These are phyloP conservation scores for Ogataea angusta DNA, from an alignment of 805 yeast species.

Conservation along the genomic window DNA sequence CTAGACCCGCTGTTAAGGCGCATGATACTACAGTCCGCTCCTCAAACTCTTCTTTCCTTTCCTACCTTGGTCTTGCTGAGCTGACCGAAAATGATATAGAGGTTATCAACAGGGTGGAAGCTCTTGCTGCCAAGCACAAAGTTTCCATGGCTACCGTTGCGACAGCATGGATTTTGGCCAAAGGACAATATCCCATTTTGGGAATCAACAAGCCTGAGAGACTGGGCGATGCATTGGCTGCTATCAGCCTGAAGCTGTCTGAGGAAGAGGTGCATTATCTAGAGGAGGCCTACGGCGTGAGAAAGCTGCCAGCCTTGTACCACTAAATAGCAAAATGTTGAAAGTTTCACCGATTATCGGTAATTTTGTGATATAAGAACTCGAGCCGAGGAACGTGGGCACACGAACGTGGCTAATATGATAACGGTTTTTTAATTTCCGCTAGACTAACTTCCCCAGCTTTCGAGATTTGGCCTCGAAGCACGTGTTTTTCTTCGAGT, in stretches of 20 bases:
- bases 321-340: not conserved
- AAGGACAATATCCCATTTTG: slow-evolving; percentile 52
- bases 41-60: not conserved
- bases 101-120: slow-evolving; percentile 50
- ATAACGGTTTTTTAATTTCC: too few species aligned
- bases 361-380: too few species aligned
- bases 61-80: slow-evolving; percentile 14
- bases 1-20: slow-evolving; percentile 40
- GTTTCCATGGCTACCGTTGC: slow-evolving; percentile 56
- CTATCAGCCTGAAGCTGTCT: slow-evolving; percentile 39
- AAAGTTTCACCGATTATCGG: too few species aligned
- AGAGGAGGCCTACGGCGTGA: slow-evolving; percentile 34
- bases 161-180: slow-evolving; percentile 50
- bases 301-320: slow-evolving; percentile 1
- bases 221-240: slow-evolving; percentile 48
- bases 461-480: too few species aligned
- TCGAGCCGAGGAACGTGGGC: too few species aligned
- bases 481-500: too few species aligned
- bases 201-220: slow-evolving; percentile 48
- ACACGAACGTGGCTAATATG: too few species aligned
- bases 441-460: too few species aligned
- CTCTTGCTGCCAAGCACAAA: slow-evolving; percentile 43
- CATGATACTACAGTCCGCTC: slow-evolving; percentile 6
- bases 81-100: slow-evolving; percentile 28
- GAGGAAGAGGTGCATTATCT: slow-evolving; percentile 35